These are phyloP conservation scores for Leccinum disarticulatum DNA, from an alignment of 768 basidiomycete genomes.

Conservation along the genomic window DNA sequence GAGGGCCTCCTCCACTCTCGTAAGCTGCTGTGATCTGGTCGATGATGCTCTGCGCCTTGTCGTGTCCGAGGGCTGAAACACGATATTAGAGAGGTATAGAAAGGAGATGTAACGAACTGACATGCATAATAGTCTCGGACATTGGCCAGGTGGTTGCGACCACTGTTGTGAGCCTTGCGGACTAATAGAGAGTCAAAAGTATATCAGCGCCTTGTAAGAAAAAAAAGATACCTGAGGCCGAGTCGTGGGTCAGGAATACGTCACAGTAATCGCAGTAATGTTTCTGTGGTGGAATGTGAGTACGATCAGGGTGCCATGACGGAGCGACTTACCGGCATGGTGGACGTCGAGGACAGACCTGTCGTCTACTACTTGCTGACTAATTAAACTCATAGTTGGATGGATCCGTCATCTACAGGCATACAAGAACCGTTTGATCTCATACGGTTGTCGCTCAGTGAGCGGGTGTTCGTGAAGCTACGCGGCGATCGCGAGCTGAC, in stretches of 20 bases:
- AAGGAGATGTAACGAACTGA: constrained; percentile 36
- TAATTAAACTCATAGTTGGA: constrained; percentile 33
- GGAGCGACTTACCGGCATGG: constrained; percentile 63
- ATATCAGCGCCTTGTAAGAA: background rate
- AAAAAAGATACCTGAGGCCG: constrained; percentile 69
- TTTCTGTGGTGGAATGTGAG: constrained; percentile 51
- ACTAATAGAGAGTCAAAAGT: constrained; percentile 46
- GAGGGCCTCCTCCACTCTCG: constrained; percentile 79
- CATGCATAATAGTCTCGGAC: constrained; percentile 97
- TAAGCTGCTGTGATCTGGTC: constrained; percentile 97
- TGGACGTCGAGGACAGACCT: constrained; percentile 26
- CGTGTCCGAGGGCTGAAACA: constrained; percentile 75
- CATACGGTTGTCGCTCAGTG: constrained; percentile 92
- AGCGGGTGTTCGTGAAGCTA: constrained; percentile 97
- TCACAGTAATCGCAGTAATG: constrained; percentile 95
- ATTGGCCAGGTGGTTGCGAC: constrained; percentile 94
- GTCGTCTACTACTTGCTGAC: constrained; percentile 26
- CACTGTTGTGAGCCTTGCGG: constrained; percentile 97
- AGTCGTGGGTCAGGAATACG: constrained; percentile 93
- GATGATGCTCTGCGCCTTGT: constrained; percentile 97
- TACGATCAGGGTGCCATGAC: background rate
- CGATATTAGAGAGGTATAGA: constrained; percentile 9
- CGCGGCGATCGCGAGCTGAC: constrained; percentile 91
- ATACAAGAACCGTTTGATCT: constrained; percentile 98
- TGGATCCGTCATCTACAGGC: constrained; percentile 70